Base-by-base conservation (phyloP, 495 filamentous ascomycete genomes). In the Penicillium malachiteum region DNA sequence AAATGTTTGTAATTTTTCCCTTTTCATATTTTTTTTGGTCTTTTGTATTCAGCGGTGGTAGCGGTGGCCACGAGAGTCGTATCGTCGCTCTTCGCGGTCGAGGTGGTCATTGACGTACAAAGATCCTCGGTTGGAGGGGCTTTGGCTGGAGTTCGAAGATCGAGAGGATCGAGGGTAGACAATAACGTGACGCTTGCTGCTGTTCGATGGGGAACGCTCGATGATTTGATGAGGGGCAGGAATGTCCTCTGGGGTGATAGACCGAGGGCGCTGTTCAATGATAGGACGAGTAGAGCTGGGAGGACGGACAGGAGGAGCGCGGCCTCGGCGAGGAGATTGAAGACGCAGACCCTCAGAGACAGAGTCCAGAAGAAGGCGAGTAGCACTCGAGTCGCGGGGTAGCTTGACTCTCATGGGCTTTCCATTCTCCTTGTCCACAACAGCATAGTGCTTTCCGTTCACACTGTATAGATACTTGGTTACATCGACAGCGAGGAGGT, bases 341-440 rank as follows among this genome's bases (percentile, higher is more conserved):
- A 81, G 58, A 18, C 67, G 65, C 34, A 81, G 52, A 11, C 81
- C 81, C 7, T 73, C 63, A 37, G 79, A 77, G 39, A 83, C 67
- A 2, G 79, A 78, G 12, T 72, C 64, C 1, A 84, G 70, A 12
- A 84, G 64, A 6, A 58, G 65, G n/a, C 73, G 76, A 31, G 73
- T 72, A 5, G 62, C 67, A 16, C 42, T 51, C 48, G 65, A 73
- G 38, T 73, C 66, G 8, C 67, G 64, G 3, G 79, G 79, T 18
- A 83, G 75, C 62, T 80, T 78, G 50, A 84, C 71, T 6, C 79
- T 69, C 7, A 70, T 75, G 0, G 68, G 60, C 51, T 75, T 68
- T 63, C 69, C 69, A 49, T 51, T 62, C 21, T 81, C 78, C 12
- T 64, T 68, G 65, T 80, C 79, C 48, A 81, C 68, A 10, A 68